These are phyloP conservation scores for Aspergillus sp. DNA, from an alignment of 2,329 filamentous ascomycete genomes.

Conservation along the genomic window DNA sequence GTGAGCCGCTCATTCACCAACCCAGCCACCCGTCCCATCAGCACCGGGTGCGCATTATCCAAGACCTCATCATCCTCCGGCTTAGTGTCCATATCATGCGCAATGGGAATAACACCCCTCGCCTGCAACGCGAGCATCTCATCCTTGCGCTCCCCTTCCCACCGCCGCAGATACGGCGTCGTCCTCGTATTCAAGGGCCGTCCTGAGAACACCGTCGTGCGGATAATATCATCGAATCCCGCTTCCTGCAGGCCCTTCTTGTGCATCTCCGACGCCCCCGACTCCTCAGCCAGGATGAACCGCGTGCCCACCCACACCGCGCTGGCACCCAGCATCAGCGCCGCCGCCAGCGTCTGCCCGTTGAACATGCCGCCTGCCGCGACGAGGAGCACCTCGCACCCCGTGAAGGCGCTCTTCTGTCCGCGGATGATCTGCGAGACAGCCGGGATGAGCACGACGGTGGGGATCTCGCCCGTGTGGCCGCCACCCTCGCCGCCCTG, in stretches of 20 bases:
- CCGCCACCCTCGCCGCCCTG: slow-evolving; percentile 97
- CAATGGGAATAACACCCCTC: slow-evolving; percentile 89
- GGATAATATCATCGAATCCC: slow-evolving; percentile 91
- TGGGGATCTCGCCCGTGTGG: slow-evolving; percentile 92
- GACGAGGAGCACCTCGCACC: slow-evolving; percentile 82
- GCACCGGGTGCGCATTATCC: slow-evolving; percentile 84
- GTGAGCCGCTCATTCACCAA: slow-evolving; percentile 89
- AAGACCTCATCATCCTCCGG: slow-evolving; percentile 73
- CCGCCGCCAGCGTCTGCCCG: slow-evolving; percentile 82
- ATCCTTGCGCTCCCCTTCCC: slow-evolving; percentile 83
- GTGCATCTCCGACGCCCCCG: slow-evolving; percentile 87
- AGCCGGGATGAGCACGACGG: slow-evolving; percentile 85
- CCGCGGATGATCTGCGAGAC: slow-evolving; percentile 79
- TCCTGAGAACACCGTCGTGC: slow-evolving; percentile 93
- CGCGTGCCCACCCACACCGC: slow-evolving; percentile 97
- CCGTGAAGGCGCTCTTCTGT: slow-evolving; percentile 82
- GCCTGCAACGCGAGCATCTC: slow-evolving; percentile 91
- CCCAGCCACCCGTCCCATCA: slow-evolving; percentile 96
- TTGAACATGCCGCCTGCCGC: slow-evolving; percentile 94
- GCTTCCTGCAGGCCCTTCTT: slow-evolving; percentile 93
- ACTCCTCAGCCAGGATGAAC: slow-evolving; percentile 92
- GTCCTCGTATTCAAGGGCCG: slow-evolving; percentile 7
- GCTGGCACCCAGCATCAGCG: slow-evolving; percentile 86
- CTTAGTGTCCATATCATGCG: slow-evolving; percentile 87
- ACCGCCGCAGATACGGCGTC: slow-evolving; percentile 37